Evolutionary conservation across 2,329 filamentous ascomycete species (phyloP).

Genomic region (Cytospora piceae): DNA sequence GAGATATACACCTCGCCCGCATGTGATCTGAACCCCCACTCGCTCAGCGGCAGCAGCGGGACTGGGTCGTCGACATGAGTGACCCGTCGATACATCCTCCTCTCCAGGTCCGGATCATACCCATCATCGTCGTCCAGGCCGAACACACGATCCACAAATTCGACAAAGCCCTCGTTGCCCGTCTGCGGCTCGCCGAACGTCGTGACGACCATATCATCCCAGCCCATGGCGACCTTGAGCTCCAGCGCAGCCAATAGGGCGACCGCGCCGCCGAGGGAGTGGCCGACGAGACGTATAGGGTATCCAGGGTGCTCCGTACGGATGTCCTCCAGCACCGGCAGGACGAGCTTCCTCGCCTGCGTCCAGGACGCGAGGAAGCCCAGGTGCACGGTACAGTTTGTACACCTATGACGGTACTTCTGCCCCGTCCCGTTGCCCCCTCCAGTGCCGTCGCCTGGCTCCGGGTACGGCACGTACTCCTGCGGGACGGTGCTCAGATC

Average conservation of each 20-base stretch:
- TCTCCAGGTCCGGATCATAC: constrained; percentile 38
- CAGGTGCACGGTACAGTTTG: constrained; percentile 88
- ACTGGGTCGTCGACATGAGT: constrained; percentile 89
- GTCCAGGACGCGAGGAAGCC: constrained; percentile 89
- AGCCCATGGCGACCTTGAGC: constrained; percentile 71
- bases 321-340: constrained; percentile 67
- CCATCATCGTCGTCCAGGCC: constrained; percentile 42
- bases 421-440: constrained; percentile 12
- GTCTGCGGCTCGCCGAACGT: constrained; percentile 88
- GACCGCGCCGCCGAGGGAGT: constrained; percentile 91
- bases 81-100: constrained; percentile 68
- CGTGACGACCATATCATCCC: constrained; percentile 74
- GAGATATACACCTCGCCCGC: constrained; percentile 86
- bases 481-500: constrained; percentile 90
- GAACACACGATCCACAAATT: constrained; percentile 60
- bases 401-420: constrained; percentile 57
- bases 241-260: constrained; percentile 87
- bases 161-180: constrained; percentile 60
- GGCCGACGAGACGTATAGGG: constrained; percentile 78
- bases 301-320: constrained; percentile 69
- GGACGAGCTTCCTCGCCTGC: constrained; percentile 69
- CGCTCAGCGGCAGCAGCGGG: constrained; percentile 78
- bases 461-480: constrained; percentile 85
- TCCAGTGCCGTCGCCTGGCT: constrained; percentile 47
- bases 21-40: constrained; percentile 89